phyloP scores from a whole-genome alignment of 2,329 filamentous ascomycete species.

The Fusarium sp. region DNA sequence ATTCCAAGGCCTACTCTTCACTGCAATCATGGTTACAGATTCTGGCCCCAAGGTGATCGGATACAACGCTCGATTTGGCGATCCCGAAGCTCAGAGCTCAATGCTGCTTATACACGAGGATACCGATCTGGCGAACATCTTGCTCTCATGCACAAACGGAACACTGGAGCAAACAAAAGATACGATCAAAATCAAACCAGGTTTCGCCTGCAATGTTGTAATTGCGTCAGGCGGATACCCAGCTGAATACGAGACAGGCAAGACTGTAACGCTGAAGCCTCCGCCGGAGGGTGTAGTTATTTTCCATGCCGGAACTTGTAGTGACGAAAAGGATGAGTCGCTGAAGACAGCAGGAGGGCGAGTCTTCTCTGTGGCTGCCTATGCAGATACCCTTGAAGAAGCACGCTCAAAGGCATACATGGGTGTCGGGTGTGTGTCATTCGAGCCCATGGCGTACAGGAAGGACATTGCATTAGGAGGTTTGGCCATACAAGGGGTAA shows the following conservation, averaged over 20 bases:
- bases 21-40: conserved; percentile 86
- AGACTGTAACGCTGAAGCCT: conserved; percentile 58
- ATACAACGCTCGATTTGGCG: conserved; percentile 91
- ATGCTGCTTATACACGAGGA: conserved; percentile 79
- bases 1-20: conserved; percentile 80
- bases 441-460: conserved; percentile 86
- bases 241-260: conserved; percentile 81
- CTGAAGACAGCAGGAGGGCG: conserved; percentile 82
- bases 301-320: conserved; percentile 87
- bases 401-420: conserved; percentile 85
- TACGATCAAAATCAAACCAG: conserved; percentile 70
- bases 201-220: conserved; percentile 85
- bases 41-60: conserved; percentile 83
- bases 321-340: conserved; percentile 62
- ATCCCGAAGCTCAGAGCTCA: conserved; percentile 88
- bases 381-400: conserved; percentile 74
- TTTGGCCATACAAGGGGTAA: not conserved
- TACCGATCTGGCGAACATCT: conserved; percentile 85
- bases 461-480: conserved; percentile 81
- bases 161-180: conserved; percentile 75
- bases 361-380: conserved; percentile 86
- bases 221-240: conserved; percentile 89
- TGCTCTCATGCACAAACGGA: conserved; percentile 82
- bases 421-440: conserved; percentile 76
- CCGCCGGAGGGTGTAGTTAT: conserved; percentile 68